phyloP scores from a whole-genome alignment of 2,329 filamentous ascomycete genomes.

The Sphaerulina populicola region DNA sequence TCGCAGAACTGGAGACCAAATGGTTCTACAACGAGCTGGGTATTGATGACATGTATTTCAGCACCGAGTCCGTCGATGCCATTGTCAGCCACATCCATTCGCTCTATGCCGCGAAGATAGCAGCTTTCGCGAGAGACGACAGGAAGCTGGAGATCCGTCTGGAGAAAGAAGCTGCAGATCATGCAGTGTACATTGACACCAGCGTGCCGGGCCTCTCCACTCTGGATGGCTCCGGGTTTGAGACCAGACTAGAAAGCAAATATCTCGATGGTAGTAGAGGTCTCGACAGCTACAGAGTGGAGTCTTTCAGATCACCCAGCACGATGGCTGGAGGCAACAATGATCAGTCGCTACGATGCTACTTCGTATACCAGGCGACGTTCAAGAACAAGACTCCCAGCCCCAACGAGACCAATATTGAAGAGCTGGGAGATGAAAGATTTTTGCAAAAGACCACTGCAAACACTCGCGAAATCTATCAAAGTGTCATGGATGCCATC shows the following conservation, averaged over 20 bases:
- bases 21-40: constrained; percentile 99
- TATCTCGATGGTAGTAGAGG: constrained; percentile 74
- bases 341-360: constrained; percentile 83
- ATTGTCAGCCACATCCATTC: constrained; percentile 94
- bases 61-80: constrained; percentile 74
- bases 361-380: constrained; percentile 96
- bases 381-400: constrained; percentile 69
- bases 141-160: constrained; percentile 89
- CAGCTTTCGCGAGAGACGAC: constrained; percentile 84
- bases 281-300: constrained; percentile 75
- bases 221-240: constrained; percentile 76
- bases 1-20: constrained; percentile 74
- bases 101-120: constrained; percentile 92
- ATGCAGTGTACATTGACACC: constrained; percentile 98
- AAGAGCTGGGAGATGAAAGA: constrained; percentile 83
- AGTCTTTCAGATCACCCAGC: constrained; percentile 90
- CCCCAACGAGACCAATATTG: constrained; percentile 75
- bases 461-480: constrained; percentile 94
- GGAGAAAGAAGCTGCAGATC: constrained; percentile 89
- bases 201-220: constrained; percentile 77
- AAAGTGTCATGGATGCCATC: constrained; percentile 80
- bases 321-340: constrained; percentile 60
- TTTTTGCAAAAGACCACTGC: constrained; percentile 93
- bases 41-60: constrained; percentile 98
- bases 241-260: constrained; percentile 87